phyloP scores from a whole-genome alignment of 2,329 filamentous ascomycete species.

The Tolypocladium ophioglossoides region DNA sequence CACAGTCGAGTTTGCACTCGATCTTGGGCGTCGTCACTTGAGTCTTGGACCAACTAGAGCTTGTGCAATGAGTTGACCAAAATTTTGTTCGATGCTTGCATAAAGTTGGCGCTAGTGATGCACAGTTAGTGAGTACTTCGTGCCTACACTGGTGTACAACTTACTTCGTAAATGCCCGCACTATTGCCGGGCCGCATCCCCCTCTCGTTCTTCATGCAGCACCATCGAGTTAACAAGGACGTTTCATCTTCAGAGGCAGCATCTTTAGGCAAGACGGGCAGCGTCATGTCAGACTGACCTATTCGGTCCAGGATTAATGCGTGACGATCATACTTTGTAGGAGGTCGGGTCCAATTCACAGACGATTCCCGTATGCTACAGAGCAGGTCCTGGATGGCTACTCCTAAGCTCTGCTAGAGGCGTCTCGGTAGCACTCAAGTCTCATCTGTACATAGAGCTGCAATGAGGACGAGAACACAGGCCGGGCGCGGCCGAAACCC shows the following conservation, averaged over 20 bases:
- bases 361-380: too few relatives aligned
- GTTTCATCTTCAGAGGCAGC: too few relatives aligned
- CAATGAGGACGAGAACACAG: neutral
- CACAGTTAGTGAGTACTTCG: neutral
- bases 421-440: neutral
- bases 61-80: slow-evolving; percentile 3
- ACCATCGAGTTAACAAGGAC: too few relatives aligned
- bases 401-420: too few relatives aligned
- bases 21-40: neutral
- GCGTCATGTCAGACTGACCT: too few relatives aligned
- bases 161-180: neutral
- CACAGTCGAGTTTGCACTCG: neutral
- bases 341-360: too few relatives aligned
- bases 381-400: too few relatives aligned
- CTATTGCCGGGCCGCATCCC: neutral
- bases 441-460: neutral
- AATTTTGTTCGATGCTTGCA: slow-evolving; percentile 5
- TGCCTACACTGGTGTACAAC: too few relatives aligned
- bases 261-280: too few relatives aligned
- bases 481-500: neutral
- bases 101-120: slow-evolving; percentile 8
- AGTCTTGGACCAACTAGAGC: neutral
- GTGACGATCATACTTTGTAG: too few relatives aligned
- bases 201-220: too few relatives aligned
- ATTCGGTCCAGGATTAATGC: too few relatives aligned